Base-by-base conservation (phyloP, 75 land plant genomes). In the Ceratopteris richardii region DNA sequence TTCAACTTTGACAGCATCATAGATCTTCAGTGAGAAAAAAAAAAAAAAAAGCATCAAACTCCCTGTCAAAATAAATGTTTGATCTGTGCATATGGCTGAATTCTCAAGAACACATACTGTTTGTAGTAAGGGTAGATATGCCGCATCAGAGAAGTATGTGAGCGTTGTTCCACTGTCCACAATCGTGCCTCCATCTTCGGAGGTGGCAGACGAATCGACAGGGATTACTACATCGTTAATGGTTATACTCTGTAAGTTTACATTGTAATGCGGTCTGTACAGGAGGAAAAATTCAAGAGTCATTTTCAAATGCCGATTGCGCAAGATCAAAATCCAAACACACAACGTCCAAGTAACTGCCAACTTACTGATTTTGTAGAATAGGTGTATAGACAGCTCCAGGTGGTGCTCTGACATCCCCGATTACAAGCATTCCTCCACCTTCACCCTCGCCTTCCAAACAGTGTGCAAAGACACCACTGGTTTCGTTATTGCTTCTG, bases 151-250 rank as follows among this genome's bases (percentile, higher is more conserved):
- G 19, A 85, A 66, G 56, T 85, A 85, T 25, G 89, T 70, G 46
- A 85, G 67, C 21, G 89, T 85, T 61, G 89, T 85, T 42, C 89
- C 89, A 73, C 89, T 85, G 31, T 85, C 89, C 61, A 85, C 76
- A 57, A 85, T 79, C 18, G 85, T 73, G 43, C 82, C 86, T 44
- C 77, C 78, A 51, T 58, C 60, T n/a, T n/a, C n/a, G 11, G 57
- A 68, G 66, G 77, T 77, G 4, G 67, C 46, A 61, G 72, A 74
- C 2, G 72, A 59, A 17, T 78, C 82, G 26, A 85, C 62, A 1
- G 57, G n/a, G 25, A 85, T 56, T 26, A 28, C 25, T 17, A 19
- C 28, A 31, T 57, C 69, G 54, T 77, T 79, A 47, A 86, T 75
- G 9, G 75, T 75, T 57, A 86, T 73, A 33, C 57, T 63, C 61